Evolutionary conservation across 1,139 yeast genomes (phyloP).

Genomic region (Suhomyces panamericanus): DNA sequence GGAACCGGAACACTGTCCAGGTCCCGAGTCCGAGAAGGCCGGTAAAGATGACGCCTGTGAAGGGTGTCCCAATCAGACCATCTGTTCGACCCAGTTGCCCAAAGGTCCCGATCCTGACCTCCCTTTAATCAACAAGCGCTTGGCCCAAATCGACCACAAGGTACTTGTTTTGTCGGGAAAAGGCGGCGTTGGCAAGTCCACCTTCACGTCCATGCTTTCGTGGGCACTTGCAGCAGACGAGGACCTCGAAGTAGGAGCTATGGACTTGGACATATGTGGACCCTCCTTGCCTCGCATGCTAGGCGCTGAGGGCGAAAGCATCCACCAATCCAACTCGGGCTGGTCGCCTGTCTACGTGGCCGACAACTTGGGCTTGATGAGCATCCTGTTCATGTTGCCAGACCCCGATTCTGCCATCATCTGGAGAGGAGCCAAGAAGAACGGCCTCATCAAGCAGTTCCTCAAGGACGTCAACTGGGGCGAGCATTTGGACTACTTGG

Average conservation of each 20-base stretch:
- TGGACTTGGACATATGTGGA: constrained; percentile 97
- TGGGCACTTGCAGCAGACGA: constrained; percentile 96
- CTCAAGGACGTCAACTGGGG: constrained; percentile 98
- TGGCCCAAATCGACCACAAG: constrained; percentile 74
- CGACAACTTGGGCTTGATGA: constrained; percentile 93
- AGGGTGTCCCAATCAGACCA: constrained; percentile 92
- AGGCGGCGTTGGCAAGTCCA: constrained; percentile 98
- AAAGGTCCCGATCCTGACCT: constrained; percentile 96
- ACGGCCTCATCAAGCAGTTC: constrained; percentile 89
- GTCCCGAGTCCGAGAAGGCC: constrained; percentile 91
- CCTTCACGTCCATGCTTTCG: constrained; percentile 89
- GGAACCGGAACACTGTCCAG: constrained; percentile 97
- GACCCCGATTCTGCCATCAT: constrained; percentile 91
- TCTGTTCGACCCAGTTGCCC: constrained; percentile 80
- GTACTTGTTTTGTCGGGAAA: constrained; percentile 87
- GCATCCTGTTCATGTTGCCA: constrained; percentile 94
- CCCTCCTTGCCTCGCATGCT: constrained; percentile 95
- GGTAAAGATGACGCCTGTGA: constrained; percentile 92
- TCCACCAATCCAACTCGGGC: constrained; percentile 88
- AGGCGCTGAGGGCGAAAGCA: constrained; percentile 84
- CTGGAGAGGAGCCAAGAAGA: constrained; percentile 97
- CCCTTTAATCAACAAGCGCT: constrained; percentile 68
- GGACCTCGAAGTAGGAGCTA: constrained; percentile 85
- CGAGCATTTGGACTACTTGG: constrained; percentile 72
- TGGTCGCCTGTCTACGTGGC: constrained; percentile 97